Evolutionary conservation across 306 rosid species (phyloP).

Genomic region (Rubus parviflorus): DNA sequence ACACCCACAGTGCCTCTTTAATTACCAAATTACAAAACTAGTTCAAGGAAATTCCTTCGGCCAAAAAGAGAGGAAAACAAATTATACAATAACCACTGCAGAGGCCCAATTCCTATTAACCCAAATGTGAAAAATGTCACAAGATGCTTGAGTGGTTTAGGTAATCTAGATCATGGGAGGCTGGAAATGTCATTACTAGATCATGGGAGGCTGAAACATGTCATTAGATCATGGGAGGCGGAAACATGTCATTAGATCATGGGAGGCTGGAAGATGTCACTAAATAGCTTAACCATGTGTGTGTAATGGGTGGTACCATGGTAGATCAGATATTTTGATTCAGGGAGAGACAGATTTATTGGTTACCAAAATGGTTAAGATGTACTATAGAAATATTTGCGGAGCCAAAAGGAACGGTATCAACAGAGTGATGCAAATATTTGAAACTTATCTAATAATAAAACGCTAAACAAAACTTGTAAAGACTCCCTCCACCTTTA

Average conservation of each 20-base stretch:
- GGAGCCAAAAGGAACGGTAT: neutral
- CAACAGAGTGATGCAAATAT: neutral
- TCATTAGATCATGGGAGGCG: neutral
- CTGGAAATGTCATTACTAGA: neutral
- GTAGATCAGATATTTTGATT: neutral
- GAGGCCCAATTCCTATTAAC: neutral
- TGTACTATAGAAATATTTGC: neutral
- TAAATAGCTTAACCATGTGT: neutral
- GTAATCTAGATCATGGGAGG: neutral
- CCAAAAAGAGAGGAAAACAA: neutral
- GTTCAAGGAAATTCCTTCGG: neutral
- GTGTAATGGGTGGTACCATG: neutral
- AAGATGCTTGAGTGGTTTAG: neutral
- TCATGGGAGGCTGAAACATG: neutral
- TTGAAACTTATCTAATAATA: neutral
- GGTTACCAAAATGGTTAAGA: neutral
- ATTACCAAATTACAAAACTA: neutral
- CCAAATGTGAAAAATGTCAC: neutral
- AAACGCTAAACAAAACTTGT: neutral
- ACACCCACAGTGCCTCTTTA: conserved; percentile 2
- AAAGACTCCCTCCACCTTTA: no score
- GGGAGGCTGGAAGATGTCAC: conserved; percentile 1
- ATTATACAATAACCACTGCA: neutral
- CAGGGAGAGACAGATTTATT: neutral
- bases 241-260: neutral